These are phyloP conservation scores for Urostyla sp. DNA, from an alignment of 73 alveolate species.

Conservation along the genomic window DNA sequence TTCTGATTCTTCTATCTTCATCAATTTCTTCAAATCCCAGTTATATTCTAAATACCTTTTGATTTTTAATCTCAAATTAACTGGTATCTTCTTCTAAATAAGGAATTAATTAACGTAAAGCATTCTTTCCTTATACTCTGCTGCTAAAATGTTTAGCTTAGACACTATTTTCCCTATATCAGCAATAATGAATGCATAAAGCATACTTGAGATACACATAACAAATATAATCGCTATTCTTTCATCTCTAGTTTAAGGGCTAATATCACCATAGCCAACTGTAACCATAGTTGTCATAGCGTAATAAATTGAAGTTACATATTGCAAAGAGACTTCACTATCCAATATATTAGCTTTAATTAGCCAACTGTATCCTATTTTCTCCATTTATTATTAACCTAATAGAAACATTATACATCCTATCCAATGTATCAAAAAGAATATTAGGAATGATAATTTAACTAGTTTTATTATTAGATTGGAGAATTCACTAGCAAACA, in stretches of 20 bases:
- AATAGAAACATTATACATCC: too few species aligned
- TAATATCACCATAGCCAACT: constrained; percentile 92
- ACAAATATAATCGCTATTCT: constrained; percentile 71
- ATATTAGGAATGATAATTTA: too few species aligned
- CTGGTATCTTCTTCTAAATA: constrained; percentile 63
- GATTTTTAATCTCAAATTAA: constrained; percentile 60
- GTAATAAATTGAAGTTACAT: constrained; percentile 75
- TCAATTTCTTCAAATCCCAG: constrained; percentile 71
- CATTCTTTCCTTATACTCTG: constrained; percentile 58
- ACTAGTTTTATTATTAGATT: too few species aligned
- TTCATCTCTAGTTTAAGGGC: constrained; percentile 73
- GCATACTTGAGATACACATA: constrained; percentile 76
- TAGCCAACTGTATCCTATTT: neutral
- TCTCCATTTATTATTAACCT: too few species aligned
- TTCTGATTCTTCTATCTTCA: constrained; percentile 63
- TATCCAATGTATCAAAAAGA: too few species aligned
- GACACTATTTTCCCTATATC: constrained; percentile 75
- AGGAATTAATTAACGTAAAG: constrained; percentile 67
- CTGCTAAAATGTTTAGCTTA: constrained; percentile 50
- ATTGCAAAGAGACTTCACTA: constrained; percentile 20
- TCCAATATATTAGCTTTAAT: neutral
- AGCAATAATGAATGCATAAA: constrained; percentile 80
- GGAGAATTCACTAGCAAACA: constrained; percentile 6
- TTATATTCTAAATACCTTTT: constrained; percentile 80
- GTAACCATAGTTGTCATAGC: constrained; percentile 90